phyloP scores from a whole-genome alignment of 225 moss, liverwort and hornwort species.

The Asterella californica region DNA sequence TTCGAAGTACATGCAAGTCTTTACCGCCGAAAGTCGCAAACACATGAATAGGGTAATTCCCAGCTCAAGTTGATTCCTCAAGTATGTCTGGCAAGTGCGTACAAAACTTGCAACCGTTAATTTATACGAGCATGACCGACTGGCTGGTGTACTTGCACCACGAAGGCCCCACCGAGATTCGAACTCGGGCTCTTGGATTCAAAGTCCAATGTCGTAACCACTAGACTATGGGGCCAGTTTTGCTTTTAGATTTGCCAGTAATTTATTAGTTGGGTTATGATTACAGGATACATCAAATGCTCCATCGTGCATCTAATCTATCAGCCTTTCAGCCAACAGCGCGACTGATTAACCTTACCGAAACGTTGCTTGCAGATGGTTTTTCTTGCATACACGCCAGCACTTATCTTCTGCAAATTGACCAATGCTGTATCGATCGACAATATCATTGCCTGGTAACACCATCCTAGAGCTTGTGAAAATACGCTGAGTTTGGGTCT shows the following conservation, averaged over 20 bases:
- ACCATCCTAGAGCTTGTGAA: neutral
- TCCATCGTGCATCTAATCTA: too few species aligned
- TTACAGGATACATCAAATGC: too few species aligned
- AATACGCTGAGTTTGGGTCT: neutral
- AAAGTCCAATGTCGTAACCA: too few species aligned
- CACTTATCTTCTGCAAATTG: conserved; percentile 61
- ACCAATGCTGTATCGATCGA: conserved; percentile 46
- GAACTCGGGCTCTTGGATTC: too few species aligned
- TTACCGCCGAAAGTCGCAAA: conserved; percentile 52
- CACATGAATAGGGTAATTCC: conserved; percentile 55
- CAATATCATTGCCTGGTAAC: conserved; percentile 57
- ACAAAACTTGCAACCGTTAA: too few species aligned
- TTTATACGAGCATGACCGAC: too few species aligned
- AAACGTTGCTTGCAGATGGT: conserved; percentile 44
- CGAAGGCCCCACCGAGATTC: too few species aligned
- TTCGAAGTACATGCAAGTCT: conserved; percentile 40
- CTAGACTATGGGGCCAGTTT: too few species aligned
- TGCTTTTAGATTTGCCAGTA: too few species aligned
- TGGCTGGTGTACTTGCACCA: too few species aligned
- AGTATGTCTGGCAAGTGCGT: too few species aligned
- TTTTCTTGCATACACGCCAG: conserved; percentile 59
- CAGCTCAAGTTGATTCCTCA: neutral
- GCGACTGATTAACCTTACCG: neutral
- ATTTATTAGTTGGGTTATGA: too few species aligned
- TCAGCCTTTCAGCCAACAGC: neutral